phyloP scores from a whole-genome alignment of 495 filamentous ascomycete genomes.

The Aspergillus campestris region DNA sequence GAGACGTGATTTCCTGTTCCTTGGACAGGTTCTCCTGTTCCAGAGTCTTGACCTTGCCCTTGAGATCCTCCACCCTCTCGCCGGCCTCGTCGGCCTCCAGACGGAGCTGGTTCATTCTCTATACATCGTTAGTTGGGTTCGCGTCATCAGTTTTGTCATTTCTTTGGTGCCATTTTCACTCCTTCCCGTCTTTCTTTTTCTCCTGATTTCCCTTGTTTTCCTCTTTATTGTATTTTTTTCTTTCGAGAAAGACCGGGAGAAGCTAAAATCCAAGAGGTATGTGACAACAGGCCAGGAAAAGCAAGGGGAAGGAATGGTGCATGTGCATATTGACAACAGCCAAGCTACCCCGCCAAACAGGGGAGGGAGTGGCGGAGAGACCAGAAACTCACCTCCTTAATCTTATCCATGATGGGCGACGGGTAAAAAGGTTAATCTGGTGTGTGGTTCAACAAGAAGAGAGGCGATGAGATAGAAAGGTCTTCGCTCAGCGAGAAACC shows the following conservation, averaged over 20 bases:
- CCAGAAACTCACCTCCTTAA: conserved; percentile 64
- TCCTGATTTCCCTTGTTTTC: background rate
- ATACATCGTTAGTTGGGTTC: conserved; percentile 15
- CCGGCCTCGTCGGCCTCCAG: conserved; percentile 79
- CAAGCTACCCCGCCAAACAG: conserved; percentile 39
- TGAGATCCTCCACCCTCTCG: conserved; percentile 75
- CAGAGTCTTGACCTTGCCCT: conserved; percentile 74
- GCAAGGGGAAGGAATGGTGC: conserved; percentile 10
- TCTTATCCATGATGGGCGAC: conserved; percentile 46
- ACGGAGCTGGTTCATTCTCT: conserved; percentile 94
- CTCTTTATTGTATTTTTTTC: conserved; percentile 1
- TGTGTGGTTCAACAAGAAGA: conserved; percentile 21
- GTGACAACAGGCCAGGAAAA: conserved; percentile 1
- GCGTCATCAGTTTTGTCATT: background rate
- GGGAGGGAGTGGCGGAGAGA: conserved; percentile 11
- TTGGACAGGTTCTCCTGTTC: conserved; percentile 93
- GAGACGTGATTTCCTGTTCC: conserved; percentile 95
- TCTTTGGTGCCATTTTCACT: no score
- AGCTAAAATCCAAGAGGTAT: conserved; percentile 14
- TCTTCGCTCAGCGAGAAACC: conserved; percentile 41
- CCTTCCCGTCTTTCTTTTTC: no score
- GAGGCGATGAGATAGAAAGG: conserved; percentile 9
- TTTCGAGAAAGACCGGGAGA: background rate
- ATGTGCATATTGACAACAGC: conserved; percentile 21
- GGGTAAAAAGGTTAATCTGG: conserved; percentile 11